Evolutionary conservation across 2,329 filamentous ascomycete species (phyloP).

Genomic region (Paraphoma sp.): DNA sequence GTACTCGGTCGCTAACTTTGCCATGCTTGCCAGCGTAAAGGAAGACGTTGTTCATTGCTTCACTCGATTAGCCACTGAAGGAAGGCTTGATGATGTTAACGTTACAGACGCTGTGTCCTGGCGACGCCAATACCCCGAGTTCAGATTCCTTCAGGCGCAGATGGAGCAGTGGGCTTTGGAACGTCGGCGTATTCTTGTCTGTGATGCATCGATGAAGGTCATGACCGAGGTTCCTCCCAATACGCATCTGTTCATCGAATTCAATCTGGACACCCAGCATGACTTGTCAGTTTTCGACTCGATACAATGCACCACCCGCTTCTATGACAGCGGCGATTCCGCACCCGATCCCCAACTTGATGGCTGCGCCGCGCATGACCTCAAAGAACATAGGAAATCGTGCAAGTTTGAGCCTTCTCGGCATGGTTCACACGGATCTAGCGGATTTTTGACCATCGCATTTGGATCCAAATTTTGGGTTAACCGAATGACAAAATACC

Average conservation of each 20-base stretch:
- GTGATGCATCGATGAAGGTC: slow-evolving; percentile 51
- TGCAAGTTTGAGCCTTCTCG: slow-evolving; percentile 26
- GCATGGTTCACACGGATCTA: slow-evolving; percentile 15
- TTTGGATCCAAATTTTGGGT: slow-evolving; percentile 57
- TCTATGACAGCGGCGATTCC: slow-evolving; percentile 39
- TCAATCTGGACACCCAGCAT: slow-evolving; percentile 43
- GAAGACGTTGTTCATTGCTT: slow-evolving; percentile 48
- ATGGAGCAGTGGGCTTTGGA: slow-evolving; percentile 28
- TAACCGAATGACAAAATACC: slow-evolving; percentile 39
- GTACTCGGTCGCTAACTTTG: slow-evolving; percentile 42
- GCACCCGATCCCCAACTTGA: slow-evolving; percentile 31
- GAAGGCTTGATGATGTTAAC: slow-evolving; percentile 38
- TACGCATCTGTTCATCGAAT: slow-evolving; percentile 40
- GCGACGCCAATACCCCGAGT: slow-evolving; percentile 41
- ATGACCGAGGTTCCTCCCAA: slow-evolving; percentile 46
- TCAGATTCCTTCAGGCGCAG: slow-evolving; percentile 29
- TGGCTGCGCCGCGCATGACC: slow-evolving; percentile 20
- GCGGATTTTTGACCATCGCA: slow-evolving; percentile 34
- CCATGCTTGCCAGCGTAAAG: slow-evolving; percentile 51
- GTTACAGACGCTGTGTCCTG: slow-evolving; percentile 42
- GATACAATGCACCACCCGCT: slow-evolving; percentile 42
- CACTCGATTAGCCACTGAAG: slow-evolving; percentile 39
- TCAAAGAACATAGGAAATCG: slow-evolving; percentile 28
- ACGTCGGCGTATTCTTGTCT: slow-evolving; percentile 47
- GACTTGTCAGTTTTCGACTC: slow-evolving; percentile 37